Percentiles rank a stretch among this genome's conserved stretches.
Evolutionary conservation across 2,329 filamentous ascomycete genomes (phyloP).

Genomic region (Bipolaris bicolor): DNA sequence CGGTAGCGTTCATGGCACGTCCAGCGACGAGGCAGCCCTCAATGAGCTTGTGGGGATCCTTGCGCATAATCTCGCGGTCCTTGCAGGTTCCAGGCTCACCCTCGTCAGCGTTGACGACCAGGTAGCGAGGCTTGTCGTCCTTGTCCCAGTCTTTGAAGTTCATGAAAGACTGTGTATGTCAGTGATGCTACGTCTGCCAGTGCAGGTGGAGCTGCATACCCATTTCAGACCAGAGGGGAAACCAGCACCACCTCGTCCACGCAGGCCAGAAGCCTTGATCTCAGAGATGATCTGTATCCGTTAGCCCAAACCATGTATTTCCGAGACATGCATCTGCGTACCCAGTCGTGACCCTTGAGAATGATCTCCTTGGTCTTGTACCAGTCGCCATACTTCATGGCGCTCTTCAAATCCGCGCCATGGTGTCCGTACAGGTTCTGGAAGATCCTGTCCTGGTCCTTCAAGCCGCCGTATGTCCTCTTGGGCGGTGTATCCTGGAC

Average conservation of each 20-base stretch:
- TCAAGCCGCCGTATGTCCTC: constrained; percentile 80
- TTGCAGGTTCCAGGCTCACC: constrained; percentile 99
- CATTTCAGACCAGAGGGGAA: constrained; percentile 99
- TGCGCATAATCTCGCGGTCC: constrained; percentile 99
- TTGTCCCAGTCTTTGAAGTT: constrained; percentile 99
- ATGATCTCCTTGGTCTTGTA: constrained; percentile 99
- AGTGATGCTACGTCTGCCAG: constrained; percentile 13
- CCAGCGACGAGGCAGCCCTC: constrained; percentile 96
- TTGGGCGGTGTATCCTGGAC: constrained; percentile 62
- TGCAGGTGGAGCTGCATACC: constrained; percentile 61
- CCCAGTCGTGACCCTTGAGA: constrained; percentile 95
- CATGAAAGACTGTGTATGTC: constrained; percentile 83
- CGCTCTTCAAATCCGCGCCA: constrained; percentile 87
- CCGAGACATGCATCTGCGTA: constrained; percentile 44
- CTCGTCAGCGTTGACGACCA: constrained; percentile 98
- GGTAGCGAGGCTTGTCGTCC: constrained; percentile 91
- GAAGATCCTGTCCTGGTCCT: constrained; percentile 98
- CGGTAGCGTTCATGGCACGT: constrained; percentile 97
- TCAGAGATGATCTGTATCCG: constrained; percentile 81
- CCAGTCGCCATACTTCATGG: constrained; percentile 99
- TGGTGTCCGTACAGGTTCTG: constrained; percentile 97
- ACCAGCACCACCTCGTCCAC: constrained; percentile 94
- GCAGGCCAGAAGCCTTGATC: constrained; percentile 93
- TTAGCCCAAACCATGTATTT: constrained; percentile 24
- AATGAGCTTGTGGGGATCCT: constrained; percentile 98